Conservation (phyloP, 176 grass and related monocot species). For the Thalia dealbata region DNA sequence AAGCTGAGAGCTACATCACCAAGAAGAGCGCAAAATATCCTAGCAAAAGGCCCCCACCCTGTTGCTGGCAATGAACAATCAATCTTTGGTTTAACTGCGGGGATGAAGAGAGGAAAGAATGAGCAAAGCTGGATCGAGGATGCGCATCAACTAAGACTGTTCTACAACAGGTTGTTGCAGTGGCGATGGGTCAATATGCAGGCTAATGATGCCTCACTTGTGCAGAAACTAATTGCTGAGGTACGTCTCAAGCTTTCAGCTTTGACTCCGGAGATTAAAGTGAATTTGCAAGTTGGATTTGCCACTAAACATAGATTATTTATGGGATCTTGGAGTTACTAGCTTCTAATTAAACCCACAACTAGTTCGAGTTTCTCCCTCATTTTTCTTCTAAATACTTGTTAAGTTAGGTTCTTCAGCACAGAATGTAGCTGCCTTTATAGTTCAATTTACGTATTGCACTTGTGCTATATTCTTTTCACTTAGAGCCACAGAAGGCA, state of each 20-base stretch:
- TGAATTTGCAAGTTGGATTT: neutral
- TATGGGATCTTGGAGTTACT: neutral
- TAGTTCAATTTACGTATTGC: no score
- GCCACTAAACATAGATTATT: neutral
- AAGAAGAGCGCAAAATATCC: neutral
- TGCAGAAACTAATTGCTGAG: constrained; percentile 9
- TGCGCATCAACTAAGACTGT: constrained; percentile 6
- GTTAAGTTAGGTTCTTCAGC: no score
- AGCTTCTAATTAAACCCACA: neutral
- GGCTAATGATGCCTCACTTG: neutral
- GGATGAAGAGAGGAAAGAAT: constrained; percentile 8
- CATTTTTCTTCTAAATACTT: no score
- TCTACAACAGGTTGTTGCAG: constrained; percentile 5
- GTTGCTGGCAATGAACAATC: neutral
- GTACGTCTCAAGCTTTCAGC: neutral
- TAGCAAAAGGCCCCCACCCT: neutral
- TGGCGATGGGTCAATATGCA: constrained; percentile 7
- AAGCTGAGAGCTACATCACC: neutral
- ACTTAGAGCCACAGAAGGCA: no score
- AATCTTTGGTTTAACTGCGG: neutral
- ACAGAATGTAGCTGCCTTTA: no score
- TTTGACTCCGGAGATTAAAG: neutral
- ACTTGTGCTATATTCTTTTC: no score
- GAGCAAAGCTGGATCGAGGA: neutral
- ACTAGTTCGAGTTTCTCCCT: neutral